These are phyloP conservation scores for Termitomyces sp. DNA, from an alignment of 768 basidiomycete genomes.

Conservation along the genomic window DNA sequence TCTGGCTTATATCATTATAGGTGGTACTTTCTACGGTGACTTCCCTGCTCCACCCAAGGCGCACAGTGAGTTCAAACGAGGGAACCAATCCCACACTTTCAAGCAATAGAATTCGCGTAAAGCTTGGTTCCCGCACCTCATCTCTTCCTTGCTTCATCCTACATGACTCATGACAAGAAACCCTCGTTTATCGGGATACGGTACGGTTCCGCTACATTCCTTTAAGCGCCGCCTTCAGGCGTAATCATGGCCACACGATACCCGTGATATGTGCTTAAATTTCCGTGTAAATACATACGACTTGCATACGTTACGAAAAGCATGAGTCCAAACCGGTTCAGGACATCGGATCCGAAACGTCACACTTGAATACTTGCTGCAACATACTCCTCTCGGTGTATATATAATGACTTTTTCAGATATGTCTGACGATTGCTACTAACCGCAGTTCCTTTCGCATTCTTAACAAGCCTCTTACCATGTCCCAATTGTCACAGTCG, in stretches of 20 bases:
- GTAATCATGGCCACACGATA: not conserved
- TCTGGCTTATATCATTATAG: constrained; percentile 19
- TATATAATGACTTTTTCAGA: constrained; percentile 4
- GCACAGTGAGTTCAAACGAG: constrained; percentile 58
- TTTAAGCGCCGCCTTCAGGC: not conserved
- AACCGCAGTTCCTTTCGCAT: not conserved
- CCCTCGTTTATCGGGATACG: not conserved
- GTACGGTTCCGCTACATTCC: not conserved
- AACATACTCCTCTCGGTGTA: constrained; percentile 2
- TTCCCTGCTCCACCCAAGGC: constrained; percentile 66
- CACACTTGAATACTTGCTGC: not conserved
- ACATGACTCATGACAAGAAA: not conserved
- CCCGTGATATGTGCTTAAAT: not conserved
- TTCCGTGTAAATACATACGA: not conserved
- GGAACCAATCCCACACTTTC: constrained; percentile 70
- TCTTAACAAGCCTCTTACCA: not conserved
- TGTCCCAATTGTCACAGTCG: constrained; percentile 8
- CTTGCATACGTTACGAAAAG: not conserved
- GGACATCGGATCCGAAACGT: not conserved
- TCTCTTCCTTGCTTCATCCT: not conserved
- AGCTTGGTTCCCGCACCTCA: not conserved
- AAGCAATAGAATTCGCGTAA: constrained; percentile 29
- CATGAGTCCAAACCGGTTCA: not conserved
- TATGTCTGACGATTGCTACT: not conserved
- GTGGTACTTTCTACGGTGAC: constrained; percentile 43